A percentile compares a stretch with the other conserved stretches of the same genome.
phyloP scores from a whole-genome alignment of 805 yeast genomes.

The Candida ponderosae region DNA sequence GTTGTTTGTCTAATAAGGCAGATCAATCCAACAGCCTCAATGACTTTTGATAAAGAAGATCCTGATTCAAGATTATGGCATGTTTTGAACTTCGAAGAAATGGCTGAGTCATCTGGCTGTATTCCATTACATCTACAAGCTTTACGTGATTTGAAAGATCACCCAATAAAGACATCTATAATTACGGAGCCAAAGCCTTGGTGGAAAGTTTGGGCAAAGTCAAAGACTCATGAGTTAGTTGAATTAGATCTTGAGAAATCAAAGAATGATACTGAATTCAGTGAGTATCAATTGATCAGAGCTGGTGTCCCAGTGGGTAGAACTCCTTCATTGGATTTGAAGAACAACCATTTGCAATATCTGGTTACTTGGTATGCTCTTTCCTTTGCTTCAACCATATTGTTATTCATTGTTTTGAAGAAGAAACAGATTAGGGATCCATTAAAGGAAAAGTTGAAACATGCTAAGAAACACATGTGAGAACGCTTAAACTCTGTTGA shows the following conservation, averaged over 20 bases:
- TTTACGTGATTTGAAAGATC: conserved; percentile 57
- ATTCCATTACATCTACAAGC: conserved; percentile 75
- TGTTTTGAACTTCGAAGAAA: conserved; percentile 72
- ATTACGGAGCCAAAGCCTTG: conserved; percentile 16
- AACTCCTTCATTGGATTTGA: conserved; percentile 68
- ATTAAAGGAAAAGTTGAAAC: conserved; percentile 37
- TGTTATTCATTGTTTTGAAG: conserved; percentile 46
- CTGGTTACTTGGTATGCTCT: conserved; percentile 94
- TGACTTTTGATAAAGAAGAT: conserved; percentile 66
- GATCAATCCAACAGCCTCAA: conserved; percentile 53
- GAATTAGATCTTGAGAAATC: background rate
- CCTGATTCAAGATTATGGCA: conserved; percentile 63
- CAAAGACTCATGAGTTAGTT: conserved; percentile 5
- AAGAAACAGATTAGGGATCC: conserved; percentile 32
- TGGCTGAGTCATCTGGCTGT: conserved; percentile 62
- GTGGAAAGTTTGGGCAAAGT: conserved; percentile 20
- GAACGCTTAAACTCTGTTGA: background rate
- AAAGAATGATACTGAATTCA: conserved; percentile 24
- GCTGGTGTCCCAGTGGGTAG: conserved; percentile 92
- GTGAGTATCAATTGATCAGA: conserved; percentile 50
- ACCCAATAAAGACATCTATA: conserved; percentile 36
- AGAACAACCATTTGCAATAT: conserved; percentile 88
- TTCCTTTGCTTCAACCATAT: conserved; percentile 60
- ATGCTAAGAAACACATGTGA: conserved; percentile 35
- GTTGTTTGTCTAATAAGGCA: conserved; percentile 68